Evolutionary conservation across 2,329 filamentous ascomycete genomes (phyloP).

Genomic region (Trematosphaeria pertusa): DNA sequence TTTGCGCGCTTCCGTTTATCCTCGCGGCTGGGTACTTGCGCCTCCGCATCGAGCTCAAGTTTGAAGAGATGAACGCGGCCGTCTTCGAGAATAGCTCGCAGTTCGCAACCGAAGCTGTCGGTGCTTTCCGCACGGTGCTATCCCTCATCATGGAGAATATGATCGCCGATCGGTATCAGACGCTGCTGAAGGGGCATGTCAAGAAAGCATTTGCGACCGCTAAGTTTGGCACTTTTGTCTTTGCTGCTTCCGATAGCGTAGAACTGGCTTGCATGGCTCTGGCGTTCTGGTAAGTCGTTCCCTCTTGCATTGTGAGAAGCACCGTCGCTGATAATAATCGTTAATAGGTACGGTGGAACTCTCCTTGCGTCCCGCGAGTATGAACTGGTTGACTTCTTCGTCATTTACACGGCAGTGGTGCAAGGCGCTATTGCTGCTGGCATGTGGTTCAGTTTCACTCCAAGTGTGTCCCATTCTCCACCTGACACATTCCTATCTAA

Average conservation of each 20-base stretch:
- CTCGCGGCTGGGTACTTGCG: slow-evolving; percentile 59
- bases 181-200: slow-evolving; percentile 66
- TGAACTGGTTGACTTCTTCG: slow-evolving; percentile 56
- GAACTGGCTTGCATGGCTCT: slow-evolving; percentile 69
- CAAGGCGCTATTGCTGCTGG: slow-evolving; percentile 50
- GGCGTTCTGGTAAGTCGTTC: slow-evolving; percentile 59
- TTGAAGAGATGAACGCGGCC: slow-evolving; percentile 71
- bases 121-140: slow-evolving; percentile 75
- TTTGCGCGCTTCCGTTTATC: slow-evolving; percentile 62
- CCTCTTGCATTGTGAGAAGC: no score
- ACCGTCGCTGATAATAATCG: no score
- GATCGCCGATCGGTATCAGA: slow-evolving; percentile 68
- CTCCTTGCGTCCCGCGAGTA: slow-evolving; percentile 56
- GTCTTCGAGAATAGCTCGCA: slow-evolving; percentile 76
- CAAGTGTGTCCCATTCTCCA: slow-evolving; percentile 39
- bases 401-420: slow-evolving; percentile 61
- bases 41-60: slow-evolving; percentile 67
- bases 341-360: slow-evolving; percentile 48
- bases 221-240: slow-evolving; percentile 68
- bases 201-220: slow-evolving; percentile 66
- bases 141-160: slow-evolving; percentile 72
- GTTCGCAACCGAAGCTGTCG: slow-evolving; percentile 76
- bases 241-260: slow-evolving; percentile 73
- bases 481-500: not conserved
- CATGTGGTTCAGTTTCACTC: slow-evolving; percentile 55